phyloP scores from a whole-genome alignment of 345 rosid genomes.

The Populus alba region DNA sequence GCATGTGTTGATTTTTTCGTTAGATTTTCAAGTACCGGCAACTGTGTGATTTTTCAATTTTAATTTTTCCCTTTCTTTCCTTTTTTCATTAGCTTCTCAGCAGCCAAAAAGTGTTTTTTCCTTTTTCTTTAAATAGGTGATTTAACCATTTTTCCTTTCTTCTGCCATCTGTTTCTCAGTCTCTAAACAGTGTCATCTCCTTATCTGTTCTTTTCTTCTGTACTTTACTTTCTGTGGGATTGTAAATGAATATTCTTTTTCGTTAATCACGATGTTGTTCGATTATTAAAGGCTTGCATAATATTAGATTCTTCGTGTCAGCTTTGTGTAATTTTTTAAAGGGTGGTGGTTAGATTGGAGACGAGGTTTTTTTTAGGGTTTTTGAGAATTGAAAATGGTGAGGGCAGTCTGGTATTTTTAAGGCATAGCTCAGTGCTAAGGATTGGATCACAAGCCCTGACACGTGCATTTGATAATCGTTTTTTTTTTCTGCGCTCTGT shows the following conservation, averaged over 20 bases:
- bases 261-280: background rate
- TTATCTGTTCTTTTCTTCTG: background rate
- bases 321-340: background rate
- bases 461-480: background rate
- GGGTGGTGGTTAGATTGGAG: conserved; percentile 1
- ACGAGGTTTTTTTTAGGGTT: conserved; percentile 7
- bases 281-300: background rate
- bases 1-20: background rate
- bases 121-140: background rate
- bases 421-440: conserved; percentile 2
- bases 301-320: background rate
- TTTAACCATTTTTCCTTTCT: background rate
- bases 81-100: background rate
- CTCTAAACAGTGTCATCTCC: background rate
- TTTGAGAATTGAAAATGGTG: conserved; percentile 24
- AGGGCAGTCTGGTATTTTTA: conserved; percentile 28
- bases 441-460: conserved; percentile 27
- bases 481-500: background rate
- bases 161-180: background rate
- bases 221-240: background rate
- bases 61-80: background rate
- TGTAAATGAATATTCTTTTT: background rate
- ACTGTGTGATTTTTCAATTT: background rate
- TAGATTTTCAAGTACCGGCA: background rate
- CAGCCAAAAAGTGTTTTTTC: conserved; percentile 9